Evolutionary conservation across 371 early-diverging fungal genomes (phyloP).

Genomic region (Mortierella sp.): DNA sequence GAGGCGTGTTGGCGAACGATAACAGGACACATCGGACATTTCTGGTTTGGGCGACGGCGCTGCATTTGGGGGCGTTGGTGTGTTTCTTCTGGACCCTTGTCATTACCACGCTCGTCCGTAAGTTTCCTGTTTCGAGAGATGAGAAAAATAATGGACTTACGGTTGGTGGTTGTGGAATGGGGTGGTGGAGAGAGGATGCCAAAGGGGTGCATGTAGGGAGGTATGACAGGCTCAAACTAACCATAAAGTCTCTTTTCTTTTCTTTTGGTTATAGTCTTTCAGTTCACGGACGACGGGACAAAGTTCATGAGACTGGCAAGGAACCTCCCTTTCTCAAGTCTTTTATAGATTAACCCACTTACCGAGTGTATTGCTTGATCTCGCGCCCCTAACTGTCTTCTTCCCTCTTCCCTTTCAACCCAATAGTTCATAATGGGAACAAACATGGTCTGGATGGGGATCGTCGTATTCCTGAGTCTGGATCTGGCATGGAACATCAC

Average conservation of each 20-base stretch:
- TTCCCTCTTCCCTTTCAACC: background rate
- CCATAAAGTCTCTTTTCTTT: background rate
- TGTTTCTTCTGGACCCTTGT: constrained; percentile 42
- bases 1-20: constrained; percentile 13
- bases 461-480: constrained; percentile 13
- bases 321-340: background rate
- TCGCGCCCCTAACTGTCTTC: too few species aligned
- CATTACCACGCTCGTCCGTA: constrained; percentile 35
- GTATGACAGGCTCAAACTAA: background rate
- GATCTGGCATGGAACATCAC: constrained; percentile 34
- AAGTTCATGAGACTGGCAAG: constrained; percentile 23
- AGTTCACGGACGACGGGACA: constrained; percentile 41
- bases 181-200: background rate
- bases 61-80: constrained; percentile 25
- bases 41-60: constrained; percentile 33
- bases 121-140: background rate
- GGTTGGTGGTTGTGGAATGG: background rate
- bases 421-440: constrained; percentile 30
- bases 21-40: constrained; percentile 14
- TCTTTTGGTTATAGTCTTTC: constrained; percentile 23
- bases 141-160: too few species aligned
- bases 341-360: background rate
- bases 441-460: constrained; percentile 15
- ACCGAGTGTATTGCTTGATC: background rate
- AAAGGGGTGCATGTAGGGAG: background rate